Percentiles rank a stretch among this genome's conserved stretches.
These are phyloP conservation scores for Oryza meyeriana DNA, from an alignment of 176 grass and related monocot species.

Conservation along the genomic window DNA sequence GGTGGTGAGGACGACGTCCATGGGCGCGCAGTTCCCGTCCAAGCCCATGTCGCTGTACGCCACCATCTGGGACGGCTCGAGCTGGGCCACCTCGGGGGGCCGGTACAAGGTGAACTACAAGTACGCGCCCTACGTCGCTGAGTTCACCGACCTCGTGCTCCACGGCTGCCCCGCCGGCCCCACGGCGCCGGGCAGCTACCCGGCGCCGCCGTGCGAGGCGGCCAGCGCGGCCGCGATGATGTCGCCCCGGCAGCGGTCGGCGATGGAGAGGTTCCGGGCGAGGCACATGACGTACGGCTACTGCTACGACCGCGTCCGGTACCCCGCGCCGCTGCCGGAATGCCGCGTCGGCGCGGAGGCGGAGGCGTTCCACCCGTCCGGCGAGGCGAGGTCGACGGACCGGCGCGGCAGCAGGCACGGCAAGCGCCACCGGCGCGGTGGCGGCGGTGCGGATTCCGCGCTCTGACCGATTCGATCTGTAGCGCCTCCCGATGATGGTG, in stretches of 20 bases:
- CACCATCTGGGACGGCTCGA: conserved; percentile 96
- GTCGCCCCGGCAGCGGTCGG: conserved; percentile 32
- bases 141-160: conserved; percentile 86
- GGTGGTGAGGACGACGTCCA: conserved; percentile 47
- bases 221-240: not conserved
- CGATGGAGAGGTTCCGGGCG: conserved; percentile 66
- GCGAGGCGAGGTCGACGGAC: conserved; percentile 39
- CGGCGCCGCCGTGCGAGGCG: not conserved
- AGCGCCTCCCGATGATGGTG: not conserved
- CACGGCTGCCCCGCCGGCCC: conserved; percentile 34
- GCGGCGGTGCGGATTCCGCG: conserved; percentile 7
- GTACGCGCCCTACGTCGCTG: conserved; percentile 82
- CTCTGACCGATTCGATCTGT: conserved; percentile 1
- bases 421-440: conserved; percentile 43
- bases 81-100: conserved; percentile 85
- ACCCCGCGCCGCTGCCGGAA: conserved; percentile 53
- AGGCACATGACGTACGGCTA: conserved; percentile 79
- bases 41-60: conserved; percentile 94
- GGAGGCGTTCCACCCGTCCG: conserved; percentile 53
- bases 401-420: conserved; percentile 27
- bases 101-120: conserved; percentile 97
- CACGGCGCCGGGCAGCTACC: not conserved
- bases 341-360: conserved; percentile 60
- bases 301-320: conserved; percentile 77
- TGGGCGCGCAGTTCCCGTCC: conserved; percentile 71